phyloP scores from a whole-genome alignment of 768 basidiomycete species.

The Rhodotorula diobovata region DNA sequence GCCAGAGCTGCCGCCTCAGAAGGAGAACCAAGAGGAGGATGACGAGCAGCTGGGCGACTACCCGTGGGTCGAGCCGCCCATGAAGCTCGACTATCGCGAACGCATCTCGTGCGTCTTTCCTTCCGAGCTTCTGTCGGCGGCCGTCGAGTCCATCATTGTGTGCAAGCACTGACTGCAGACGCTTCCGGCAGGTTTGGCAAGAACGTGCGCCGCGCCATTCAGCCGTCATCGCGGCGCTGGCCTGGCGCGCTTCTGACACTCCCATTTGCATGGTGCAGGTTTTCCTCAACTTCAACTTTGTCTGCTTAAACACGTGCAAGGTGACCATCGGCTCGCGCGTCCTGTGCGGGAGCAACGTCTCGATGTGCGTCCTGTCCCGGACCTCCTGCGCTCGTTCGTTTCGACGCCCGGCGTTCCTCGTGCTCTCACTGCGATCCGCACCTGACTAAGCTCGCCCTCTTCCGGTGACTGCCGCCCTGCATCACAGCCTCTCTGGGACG shows the following conservation, averaged over 20 bases:
- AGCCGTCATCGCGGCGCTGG: no score
- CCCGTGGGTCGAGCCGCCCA: constrained; percentile 29
- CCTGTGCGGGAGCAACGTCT: constrained; percentile 46
- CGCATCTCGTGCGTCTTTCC: constrained; percentile 1
- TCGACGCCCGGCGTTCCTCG: background rate
- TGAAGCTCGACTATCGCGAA: constrained; percentile 31
- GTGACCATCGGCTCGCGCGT: constrained; percentile 46
- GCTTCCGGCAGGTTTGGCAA: no score
- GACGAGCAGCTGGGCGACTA: constrained; percentile 15
- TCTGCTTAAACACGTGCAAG: constrained; percentile 29
- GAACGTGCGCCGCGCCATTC: background rate
- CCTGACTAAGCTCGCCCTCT: no score
- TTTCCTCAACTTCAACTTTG: constrained; percentile 25
- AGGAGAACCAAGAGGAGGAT: constrained; percentile 17
- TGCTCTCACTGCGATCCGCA: background rate
- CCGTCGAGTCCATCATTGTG: no score
- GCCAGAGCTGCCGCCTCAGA: constrained; percentile 6
- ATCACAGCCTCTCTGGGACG: constrained; percentile 26
- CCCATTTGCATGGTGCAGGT: background rate
- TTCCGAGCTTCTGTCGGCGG: background rate
- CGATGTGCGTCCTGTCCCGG: constrained; percentile 35
- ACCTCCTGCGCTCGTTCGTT: background rate
- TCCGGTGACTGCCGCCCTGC: background rate
- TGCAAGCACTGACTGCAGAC: no score
- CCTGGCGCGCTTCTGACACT: no score